These are phyloP conservation scores for Nakazawaea ishiwadae DNA, from an alignment of 805 yeast species.

Conservation along the genomic window DNA sequence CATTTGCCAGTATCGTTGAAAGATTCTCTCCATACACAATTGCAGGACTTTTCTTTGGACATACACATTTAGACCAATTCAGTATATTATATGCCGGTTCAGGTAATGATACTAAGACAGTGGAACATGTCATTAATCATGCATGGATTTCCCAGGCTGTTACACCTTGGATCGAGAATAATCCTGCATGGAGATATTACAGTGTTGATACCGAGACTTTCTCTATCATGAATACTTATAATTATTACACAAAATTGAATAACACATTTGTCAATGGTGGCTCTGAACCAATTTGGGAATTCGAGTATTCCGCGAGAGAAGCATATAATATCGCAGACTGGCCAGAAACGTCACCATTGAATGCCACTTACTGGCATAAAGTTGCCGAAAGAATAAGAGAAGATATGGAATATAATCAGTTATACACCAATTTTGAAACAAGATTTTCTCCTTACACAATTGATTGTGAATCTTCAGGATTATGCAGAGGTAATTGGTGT, in stretches of 20 bases:
- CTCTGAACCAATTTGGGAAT: conserved; percentile 56
- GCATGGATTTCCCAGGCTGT: conserved; percentile 67
- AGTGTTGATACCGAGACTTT: conserved; percentile 59
- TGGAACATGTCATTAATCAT: conserved; percentile 44
- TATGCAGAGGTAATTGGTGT: conserved; percentile 37
- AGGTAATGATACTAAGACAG: conserved; percentile 33
- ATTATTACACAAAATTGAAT: conserved; percentile 56
- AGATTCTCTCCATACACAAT: conserved; percentile 67
- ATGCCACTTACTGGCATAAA: conserved; percentile 64
- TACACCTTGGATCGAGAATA: conserved; percentile 54
- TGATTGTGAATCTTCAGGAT: conserved; percentile 33
- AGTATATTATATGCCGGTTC: conserved; percentile 48
- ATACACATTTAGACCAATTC: conserved; percentile 68
- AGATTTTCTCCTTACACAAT: conserved; percentile 53
- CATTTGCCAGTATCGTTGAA: conserved; percentile 52
- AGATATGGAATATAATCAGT: conserved; percentile 41
- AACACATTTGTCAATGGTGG: conserved; percentile 50
- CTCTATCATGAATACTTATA: conserved; percentile 54
- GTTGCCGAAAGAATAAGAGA: conserved; percentile 43
- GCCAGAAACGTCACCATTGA: conserved; percentile 59
- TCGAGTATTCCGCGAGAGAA: conserved; percentile 62
- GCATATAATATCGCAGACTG: conserved; percentile 52
- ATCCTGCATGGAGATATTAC: conserved; percentile 73
- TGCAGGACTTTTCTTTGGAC: conserved; percentile 68
- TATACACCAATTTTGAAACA: conserved; percentile 42